Conservation (phyloP, 257 asterid genomes). For the Scutellaria barbata region DNA sequence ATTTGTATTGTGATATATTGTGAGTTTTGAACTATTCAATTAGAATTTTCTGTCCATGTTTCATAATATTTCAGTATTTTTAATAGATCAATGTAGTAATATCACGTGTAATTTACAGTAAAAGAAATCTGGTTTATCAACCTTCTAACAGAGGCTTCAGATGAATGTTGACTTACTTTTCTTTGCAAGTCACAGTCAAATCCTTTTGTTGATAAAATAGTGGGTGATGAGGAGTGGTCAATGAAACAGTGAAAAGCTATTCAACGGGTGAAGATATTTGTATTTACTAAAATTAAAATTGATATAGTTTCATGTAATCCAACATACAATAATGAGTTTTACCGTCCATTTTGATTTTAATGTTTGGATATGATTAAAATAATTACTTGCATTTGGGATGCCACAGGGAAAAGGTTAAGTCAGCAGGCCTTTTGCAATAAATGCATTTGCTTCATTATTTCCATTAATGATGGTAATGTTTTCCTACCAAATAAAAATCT, state of each 20-base stretch:
- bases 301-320: background rate
- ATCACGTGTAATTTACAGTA: too few relatives aligned
- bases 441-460: constrained; percentile 7
- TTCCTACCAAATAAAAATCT: constrained; percentile 11
- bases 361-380: background rate
- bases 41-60: too few relatives aligned
- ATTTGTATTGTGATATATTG: too few relatives aligned
- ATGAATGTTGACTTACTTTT: constrained; percentile 22
- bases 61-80: too few relatives aligned
- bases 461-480: constrained; percentile 15
- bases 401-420: background rate
- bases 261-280: constrained; percentile 39
- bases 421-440: background rate
- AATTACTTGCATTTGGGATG: background rate
- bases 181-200: background rate
- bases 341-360: constrained; percentile 32
- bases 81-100: too few relatives aligned
- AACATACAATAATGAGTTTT: constrained; percentile 34
- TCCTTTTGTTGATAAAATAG: background rate
- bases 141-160: background rate
- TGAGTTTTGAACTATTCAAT: too few relatives aligned
- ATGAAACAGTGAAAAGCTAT: background rate
- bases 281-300: background rate
- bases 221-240: background rate
- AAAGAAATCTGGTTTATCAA: background rate